These are phyloP conservation scores for Rhizopogon vinicolor DNA, from an alignment of 768 basidiomycete genomes.

Conservation along the genomic window DNA sequence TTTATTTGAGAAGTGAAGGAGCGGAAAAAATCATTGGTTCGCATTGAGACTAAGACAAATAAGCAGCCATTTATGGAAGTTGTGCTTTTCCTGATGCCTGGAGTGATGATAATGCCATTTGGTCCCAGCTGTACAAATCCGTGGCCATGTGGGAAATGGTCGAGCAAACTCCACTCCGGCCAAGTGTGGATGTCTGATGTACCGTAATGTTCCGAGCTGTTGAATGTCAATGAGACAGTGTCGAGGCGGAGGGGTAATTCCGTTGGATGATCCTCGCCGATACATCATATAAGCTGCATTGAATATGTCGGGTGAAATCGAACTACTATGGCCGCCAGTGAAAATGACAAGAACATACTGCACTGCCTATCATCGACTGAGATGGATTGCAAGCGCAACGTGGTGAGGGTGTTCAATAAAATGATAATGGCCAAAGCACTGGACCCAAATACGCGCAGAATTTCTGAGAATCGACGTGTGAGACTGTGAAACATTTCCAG, in stretches of 20 bases:
- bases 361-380: slow-evolving; percentile 1
- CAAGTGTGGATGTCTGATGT: slow-evolving; percentile 12
- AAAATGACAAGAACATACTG: background rate
- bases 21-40: too few relatives aligned
- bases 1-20: too few relatives aligned
- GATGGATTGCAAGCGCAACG: background rate
- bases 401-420: background rate
- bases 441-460: background rate
- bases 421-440: background rate
- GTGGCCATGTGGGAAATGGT: slow-evolving; percentile 14
- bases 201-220: slow-evolving; percentile 24
- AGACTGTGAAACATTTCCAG: background rate
- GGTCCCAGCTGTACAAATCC: slow-evolving; percentile 22
- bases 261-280: slow-evolving; percentile 21
- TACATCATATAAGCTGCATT: slow-evolving; percentile 20
- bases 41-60: too few relatives aligned
- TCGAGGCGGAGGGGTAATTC: slow-evolving; percentile 11
- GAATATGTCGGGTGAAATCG: background rate
- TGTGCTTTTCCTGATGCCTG: too few relatives aligned
- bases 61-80: too few relatives aligned
- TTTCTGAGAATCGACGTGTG: too few relatives aligned
- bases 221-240: slow-evolving; percentile 12
- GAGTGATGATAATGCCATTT: slow-evolving; percentile 3
- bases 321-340: background rate
- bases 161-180: slow-evolving; percentile 18